Conservation (phyloP, 202 grass and related monocot genomes). For the Panicum virgatum region DNA sequence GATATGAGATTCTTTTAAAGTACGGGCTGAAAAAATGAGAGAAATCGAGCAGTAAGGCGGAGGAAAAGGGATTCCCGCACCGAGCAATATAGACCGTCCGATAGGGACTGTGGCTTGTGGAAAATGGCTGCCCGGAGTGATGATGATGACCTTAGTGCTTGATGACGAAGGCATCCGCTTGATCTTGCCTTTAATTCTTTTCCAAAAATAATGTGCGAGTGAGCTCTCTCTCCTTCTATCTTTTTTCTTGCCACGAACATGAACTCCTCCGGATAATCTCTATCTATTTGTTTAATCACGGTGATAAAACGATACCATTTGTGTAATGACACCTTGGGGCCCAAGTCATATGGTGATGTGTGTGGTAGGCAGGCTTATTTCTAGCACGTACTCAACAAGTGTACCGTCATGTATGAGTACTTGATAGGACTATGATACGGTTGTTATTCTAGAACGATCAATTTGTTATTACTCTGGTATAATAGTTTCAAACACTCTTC, state of each 20-base stretch:
- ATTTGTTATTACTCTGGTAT: neutral
- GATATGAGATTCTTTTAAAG: neutral
- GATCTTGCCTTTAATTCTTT: slow-evolving; percentile 11
- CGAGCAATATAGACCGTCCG: slow-evolving; percentile 44
- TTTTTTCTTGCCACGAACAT: neutral
- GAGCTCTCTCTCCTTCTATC: neutral
- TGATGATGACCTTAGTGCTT: slow-evolving; percentile 46
- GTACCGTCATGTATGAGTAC: neutral
- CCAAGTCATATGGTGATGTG: slow-evolving; percentile 16
- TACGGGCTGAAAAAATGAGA: neutral
- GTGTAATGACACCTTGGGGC: slow-evolving; percentile 15
- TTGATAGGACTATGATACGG: neutral
- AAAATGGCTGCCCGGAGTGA: neutral
- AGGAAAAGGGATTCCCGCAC: slow-evolving; percentile 37
- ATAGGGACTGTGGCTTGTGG: slow-evolving; percentile 37
- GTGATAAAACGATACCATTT: neutral
- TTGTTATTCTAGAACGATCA: neutral
- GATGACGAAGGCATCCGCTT: slow-evolving; percentile 17
- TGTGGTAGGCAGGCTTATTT: slow-evolving; percentile 28
- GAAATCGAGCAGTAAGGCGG: neutral
- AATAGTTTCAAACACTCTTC: neutral
- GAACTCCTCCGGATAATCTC: neutral
- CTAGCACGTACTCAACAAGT: slow-evolving; percentile 16
- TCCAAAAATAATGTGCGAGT: neutral
- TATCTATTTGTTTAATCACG: slow-evolving; percentile 24